Evolutionary conservation across 1,139 yeast genomes (phyloP), one percentile per base, ranked within the genome.

Genomic region (Williopsis jadinii): DNA sequence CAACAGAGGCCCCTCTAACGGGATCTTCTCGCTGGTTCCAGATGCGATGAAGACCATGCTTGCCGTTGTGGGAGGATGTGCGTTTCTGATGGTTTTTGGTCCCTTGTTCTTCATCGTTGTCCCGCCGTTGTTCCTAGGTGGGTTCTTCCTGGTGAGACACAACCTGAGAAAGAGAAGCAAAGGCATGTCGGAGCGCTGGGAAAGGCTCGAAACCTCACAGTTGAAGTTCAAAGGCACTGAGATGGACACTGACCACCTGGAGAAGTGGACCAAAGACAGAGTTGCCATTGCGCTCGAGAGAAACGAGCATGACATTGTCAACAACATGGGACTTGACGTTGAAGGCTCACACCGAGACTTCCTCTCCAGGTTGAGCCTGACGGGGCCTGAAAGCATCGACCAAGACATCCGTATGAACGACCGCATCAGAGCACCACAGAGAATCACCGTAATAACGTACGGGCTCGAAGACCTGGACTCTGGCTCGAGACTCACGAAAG

Each of bases 121-220:
- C 2, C 71, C 71, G 2, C 66, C 70, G 1, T 19, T 63, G 24
- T 27, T 62, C 6, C 32, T 66, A 15, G 64, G 66, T 26, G 59
- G 63, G 1, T 54, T 50, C 38, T 35, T 61, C n/a, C 35, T 53
- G 10, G 43, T 50, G n/a, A 56, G 48, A 33, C 32, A 53, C 6
- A 44, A 50, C 15, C 36, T 41, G 11, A 50, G 49, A 29, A 50
- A 52, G 13, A 43, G 54, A 31, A 36, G 43, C 8, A 28, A 31
- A 2, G 52, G 43, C 5, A 43, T 57, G 45, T 35, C 36, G 34
- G 34, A 30, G 40, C 47, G 45, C 40, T 56, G 56, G 50, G 41
- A 37, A 13, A 31, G 37, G 29, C 15, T 51, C 33, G 27, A 36
- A 19, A 42, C 40, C 8, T 49, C 52, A n/a, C 42, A 38, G 34